These are phyloP conservation scores for Phytophthora brassicae DNA, from an alignment of 352 stramenopile genomes.

Conservation along the genomic window DNA sequence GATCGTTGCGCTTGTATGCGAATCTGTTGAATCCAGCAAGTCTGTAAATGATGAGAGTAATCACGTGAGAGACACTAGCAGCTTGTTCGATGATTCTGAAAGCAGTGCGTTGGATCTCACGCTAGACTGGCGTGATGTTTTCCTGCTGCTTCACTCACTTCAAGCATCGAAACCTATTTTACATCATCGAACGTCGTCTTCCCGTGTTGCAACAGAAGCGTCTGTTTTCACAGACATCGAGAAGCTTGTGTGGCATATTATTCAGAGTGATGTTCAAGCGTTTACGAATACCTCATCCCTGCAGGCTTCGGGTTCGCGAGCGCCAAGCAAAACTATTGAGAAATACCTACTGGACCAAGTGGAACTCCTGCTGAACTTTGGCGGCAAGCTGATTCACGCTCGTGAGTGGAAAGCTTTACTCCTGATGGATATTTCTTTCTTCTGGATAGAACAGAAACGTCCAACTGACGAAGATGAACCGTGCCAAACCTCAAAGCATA, in stretches of 20 bases:
- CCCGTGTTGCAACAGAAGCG: conserved; percentile 52
- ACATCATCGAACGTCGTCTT: conserved; percentile 60
- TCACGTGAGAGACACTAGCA: conserved; percentile 5
- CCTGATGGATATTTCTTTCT: conserved; percentile 71
- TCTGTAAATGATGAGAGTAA: conserved; percentile 6
- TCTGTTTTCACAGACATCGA: conserved; percentile 50
- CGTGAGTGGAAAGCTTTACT: conserved; percentile 77
- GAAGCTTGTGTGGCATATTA: conserved; percentile 40
- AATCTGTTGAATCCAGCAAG: conserved; percentile 44
- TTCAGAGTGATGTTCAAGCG: conserved; percentile 25
- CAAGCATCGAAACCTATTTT: conserved; percentile 81
- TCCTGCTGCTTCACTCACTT: conserved; percentile 72
- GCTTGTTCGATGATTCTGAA: conserved; percentile 7
- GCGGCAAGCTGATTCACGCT: conserved; percentile 66
- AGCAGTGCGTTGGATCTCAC: conserved; percentile 8
- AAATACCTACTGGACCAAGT: conserved; percentile 40
- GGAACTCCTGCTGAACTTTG: conserved; percentile 54
- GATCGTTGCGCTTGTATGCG: conserved; percentile 47
- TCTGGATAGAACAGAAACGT: conserved; percentile 47
- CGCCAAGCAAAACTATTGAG: conserved; percentile 17
- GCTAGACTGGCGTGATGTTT: conserved; percentile 59
- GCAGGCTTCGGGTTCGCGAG: background rate
- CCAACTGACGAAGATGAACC: conserved; percentile 1
- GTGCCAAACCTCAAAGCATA: conserved; percentile 14
- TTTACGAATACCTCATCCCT: conserved; percentile 9